Base-by-base conservation (phyloP, 2,329 filamentous ascomycete species). In the Nemania serpens region DNA sequence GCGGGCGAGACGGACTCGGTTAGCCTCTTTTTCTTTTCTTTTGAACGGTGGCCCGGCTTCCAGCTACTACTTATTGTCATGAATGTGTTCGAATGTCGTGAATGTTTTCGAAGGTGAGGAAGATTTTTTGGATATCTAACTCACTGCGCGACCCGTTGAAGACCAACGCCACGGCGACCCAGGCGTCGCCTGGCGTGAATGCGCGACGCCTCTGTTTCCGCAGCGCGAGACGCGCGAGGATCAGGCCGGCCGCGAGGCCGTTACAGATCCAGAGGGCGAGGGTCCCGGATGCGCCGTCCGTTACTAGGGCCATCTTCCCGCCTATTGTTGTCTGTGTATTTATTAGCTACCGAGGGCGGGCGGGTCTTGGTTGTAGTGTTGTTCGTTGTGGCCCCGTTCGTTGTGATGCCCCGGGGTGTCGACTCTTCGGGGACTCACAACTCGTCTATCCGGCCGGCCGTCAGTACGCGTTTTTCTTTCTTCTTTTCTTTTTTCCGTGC, bases 261-360 rank as follows among this genome's bases (percentile, higher is more conserved):
- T 57, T 58, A 54, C 63, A 60, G 10, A 58, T 15, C 57, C 60
- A 58, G n/a, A 65, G 50, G 11, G 59, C 55, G n/a, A 64, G 15
- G 1, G 18, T n/a, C 7, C 48, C 52, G 11, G 55, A 52, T 34
- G 5, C 36, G 2, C 15, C 7, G 13, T 50, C 47, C 11, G 7
- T 15, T 15, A 10, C 47, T 12, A 36, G 2, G 13, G 29, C 15
- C 46, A 49, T 49, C n/a, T n/a, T n/a, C n/a, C n/a, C n/a, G n/a
- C n/a, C n/a, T n/a, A n/a, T n/a, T n/a, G n/a, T n/a, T n/a, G n/a
- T n/a, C n/a, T n/a, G n/a, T n/a, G n/a, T 9, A n/a, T 12, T 20
- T 34, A 36, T 36, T 12, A 36, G 34, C 34, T 12, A 36, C 11
- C 3, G 11, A 39, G 36, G 36, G 4, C 15, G 11, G 4, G 15